Evolutionary conservation across 345 rosid genomes (phyloP), one percentile per base, ranked within the genome.

Genomic region (Syzygium jambos): DNA sequence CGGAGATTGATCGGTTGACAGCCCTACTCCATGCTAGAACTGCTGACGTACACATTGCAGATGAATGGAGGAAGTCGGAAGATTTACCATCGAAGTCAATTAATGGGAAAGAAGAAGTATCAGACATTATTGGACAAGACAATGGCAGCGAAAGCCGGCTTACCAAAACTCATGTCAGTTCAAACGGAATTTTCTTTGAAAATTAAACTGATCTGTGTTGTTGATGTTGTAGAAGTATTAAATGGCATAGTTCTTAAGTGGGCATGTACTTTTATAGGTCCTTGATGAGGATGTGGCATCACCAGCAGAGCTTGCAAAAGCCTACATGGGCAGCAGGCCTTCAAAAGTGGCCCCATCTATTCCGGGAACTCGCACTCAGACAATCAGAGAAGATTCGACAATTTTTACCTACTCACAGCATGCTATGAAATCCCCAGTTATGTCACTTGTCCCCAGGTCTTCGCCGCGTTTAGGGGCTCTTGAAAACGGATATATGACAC

Each of bases 281-380:
- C 88, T 91, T 85, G 95, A 92, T 56, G 96, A 94, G 91, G 92
- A 96, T 88, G 90, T 90, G 90, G 95, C 94, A 83, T 94, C 98
- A 73, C 99, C 99, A 86, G 95, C 96, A 73, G 98, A 96, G 95
- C 98, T 98, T 92, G 99, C 99, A 89, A 96, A 93, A 92, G 97
- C 96, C 87, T 98, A 94, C 95, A 98, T 96, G 99, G 96, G 95
- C 77, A 93, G 94, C 89, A 93, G 97, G 93, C 94, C 96, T 82
- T 93, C 96, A 63, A 95, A 93, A 90, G 93, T 93, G 85, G 93
- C 95, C 59, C 93, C 95, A 43, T 92, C 97, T 87, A 91, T 82
- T 88, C 89, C 92, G 61, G 92, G 92, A 51, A 88, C 90, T 77
- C 92, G 90, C 34, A 88, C 89, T 89, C 94, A 91, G 91, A 86